phyloP scores from a whole-genome alignment of 768 basidiomycete species.

The Lactarius tabidus region DNA sequence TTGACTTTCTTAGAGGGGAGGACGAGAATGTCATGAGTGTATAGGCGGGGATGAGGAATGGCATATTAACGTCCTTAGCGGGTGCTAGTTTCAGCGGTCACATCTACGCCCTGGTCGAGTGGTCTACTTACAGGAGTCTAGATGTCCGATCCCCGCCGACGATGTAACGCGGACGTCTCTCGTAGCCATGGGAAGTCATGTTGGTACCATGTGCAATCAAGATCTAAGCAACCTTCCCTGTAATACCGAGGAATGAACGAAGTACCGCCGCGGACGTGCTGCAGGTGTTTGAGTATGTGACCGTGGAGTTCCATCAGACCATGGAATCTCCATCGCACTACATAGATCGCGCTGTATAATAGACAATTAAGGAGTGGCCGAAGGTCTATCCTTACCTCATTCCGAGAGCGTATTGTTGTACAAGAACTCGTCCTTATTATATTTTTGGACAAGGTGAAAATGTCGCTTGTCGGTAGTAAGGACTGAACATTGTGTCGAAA shows the following conservation, averaged over 20 bases:
- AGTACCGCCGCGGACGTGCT: neutral
- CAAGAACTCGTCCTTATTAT: neutral
- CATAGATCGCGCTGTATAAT: too few species aligned
- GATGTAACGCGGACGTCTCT: too few species aligned
- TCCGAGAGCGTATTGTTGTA: too few species aligned
- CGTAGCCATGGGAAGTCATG: too few species aligned
- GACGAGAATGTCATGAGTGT: conserved; percentile 73
- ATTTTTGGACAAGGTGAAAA: neutral
- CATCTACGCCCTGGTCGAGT: too few species aligned
- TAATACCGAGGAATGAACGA: neutral
- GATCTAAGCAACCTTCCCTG: neutral
- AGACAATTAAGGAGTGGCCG: neutral
- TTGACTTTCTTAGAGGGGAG: conserved; percentile 62
- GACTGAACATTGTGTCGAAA: neutral
- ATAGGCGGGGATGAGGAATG: conserved; percentile 57
- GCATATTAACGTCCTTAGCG: conserved; percentile 67
- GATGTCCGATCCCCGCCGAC: too few species aligned
- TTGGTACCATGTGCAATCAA: neutral
- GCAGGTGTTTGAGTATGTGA: neutral
- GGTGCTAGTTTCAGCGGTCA: too few species aligned
- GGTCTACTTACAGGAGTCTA: too few species aligned
- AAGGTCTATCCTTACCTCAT: too few species aligned
- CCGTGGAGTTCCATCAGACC: neutral
- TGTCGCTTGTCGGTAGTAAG: too few species aligned
- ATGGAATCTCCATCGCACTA: neutral